Base-by-base conservation (phyloP, 2,329 filamentous ascomycete species). In the Penicillium sp. region DNA sequence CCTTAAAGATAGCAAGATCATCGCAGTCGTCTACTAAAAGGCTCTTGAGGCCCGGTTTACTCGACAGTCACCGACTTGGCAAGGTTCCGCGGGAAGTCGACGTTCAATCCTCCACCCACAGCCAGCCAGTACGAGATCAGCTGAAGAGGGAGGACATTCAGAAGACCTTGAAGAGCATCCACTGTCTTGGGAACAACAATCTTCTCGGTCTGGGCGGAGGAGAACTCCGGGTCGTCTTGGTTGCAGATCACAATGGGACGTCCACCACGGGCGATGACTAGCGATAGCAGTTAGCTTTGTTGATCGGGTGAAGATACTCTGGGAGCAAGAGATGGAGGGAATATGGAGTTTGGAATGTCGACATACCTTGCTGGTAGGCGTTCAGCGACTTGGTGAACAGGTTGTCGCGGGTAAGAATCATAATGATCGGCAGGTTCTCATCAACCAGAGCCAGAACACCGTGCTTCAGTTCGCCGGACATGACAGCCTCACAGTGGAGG, bases 191-290 rank as follows among this genome's bases (percentile, higher is more conserved):
- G 92, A 43, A 98, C 86, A 75, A 95, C 89, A 54, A 98, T 96
- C 76, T 90, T 94, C 74, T 95, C 86, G 27, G 89, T 92, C 71
- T 90, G 83, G 50, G 82, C 85, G 42, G 80, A 67, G 45, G 84
- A 81, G 75, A 98, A 98, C 71, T 96, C 92, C 54, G 82, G 76
- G 60, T 98, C 92, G 52, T 75, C 71, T 39, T 82, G 74, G 72
- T 96, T 96, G 82, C 92, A 98, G 65, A 98, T 96, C 59, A 98
- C 90, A 64, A 98, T 98, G 46, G 92, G 92, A 67, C 92, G 90
- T 61, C 92, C 92, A 60, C 82, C 80, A 65, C 92, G 90, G 54
- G 92, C 92, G 74, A 95, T 90, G 60, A 98, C 92, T 87, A 36
- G 31, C 35, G 32, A 44, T 46, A 67, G 52, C 66, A 2, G 61